A percentile compares a stretch with the other conserved stretches of the same genome.
Evolutionary conservation across 2,329 filamentous ascomycete genomes (phyloP).

Genomic region (Phaeosphaeria sp.): DNA sequence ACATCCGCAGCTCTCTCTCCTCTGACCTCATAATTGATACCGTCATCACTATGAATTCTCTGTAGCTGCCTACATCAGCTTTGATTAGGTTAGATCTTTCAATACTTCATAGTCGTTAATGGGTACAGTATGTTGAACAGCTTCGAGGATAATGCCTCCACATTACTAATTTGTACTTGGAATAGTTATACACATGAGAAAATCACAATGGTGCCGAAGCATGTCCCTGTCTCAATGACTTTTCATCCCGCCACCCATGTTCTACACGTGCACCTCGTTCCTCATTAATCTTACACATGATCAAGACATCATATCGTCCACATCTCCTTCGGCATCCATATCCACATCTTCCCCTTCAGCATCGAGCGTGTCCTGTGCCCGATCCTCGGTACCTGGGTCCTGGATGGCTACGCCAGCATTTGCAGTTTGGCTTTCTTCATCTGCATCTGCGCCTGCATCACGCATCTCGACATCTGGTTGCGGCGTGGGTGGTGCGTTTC

Average conservation of each 20-base stretch:
- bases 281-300: neutral
- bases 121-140: no score
- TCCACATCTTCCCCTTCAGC: conserved; percentile 17
- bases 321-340: conserved; percentile 32
- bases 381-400: conserved; percentile 5
- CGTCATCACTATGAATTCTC: no score
- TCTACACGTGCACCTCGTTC: neutral
- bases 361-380: neutral
- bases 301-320: conserved; percentile 23
- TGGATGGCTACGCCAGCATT: no score
- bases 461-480: conserved; percentile 17
- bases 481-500: neutral
- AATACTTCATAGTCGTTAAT: no score
- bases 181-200: neutral
- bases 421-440: no score
- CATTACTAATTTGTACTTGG: neutral
- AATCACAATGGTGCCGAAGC: neutral
- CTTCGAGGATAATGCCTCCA: neutral
- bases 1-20: no score
- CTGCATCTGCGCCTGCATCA: conserved; percentile 9
- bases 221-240: neutral
- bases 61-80: no score
- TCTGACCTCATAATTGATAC: no score
- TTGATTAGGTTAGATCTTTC: no score
- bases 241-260: neutral